phyloP scores from a whole-genome alignment of 805 yeast species.

The Metschnikowia orientalis region DNA sequence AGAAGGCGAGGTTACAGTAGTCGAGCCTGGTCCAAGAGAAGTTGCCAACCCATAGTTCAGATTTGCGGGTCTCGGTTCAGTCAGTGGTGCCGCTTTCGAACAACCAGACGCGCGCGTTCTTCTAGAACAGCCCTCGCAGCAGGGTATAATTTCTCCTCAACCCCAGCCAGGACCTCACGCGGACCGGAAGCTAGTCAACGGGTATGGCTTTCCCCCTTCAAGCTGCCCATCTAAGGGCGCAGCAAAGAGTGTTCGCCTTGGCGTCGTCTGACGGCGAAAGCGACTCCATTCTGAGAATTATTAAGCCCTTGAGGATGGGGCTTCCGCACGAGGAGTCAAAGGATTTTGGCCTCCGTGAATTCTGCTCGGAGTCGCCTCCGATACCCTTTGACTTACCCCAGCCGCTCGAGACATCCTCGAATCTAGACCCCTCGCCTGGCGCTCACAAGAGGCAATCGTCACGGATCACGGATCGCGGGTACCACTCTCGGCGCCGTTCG shows the following conservation, averaged over 20 bases:
- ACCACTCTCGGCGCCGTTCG: conserved; percentile 9
- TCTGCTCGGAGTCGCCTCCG: conserved; percentile 16
- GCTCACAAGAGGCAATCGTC: conserved; percentile 10
- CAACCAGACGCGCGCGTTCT: too few species aligned
- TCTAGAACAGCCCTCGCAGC: too few species aligned
- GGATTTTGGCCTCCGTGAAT: conserved; percentile 7
- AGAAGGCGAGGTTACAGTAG: too few species aligned
- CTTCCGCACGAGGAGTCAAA: conserved; percentile 10
- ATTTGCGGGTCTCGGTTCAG: too few species aligned
- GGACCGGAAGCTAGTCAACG: too few species aligned
- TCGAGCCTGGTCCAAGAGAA: too few species aligned
- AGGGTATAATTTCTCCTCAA: too few species aligned
- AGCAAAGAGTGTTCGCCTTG: conserved; percentile 15
- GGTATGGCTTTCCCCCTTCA: conserved; percentile 19
- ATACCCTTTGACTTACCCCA: conserved; percentile 16
- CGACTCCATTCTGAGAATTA: conserved; percentile 11
- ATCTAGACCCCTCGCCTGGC: neutral
- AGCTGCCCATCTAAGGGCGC: conserved; percentile 17
- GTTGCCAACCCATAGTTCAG: too few species aligned
- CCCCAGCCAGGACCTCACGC: too few species aligned
- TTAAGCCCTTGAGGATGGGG: conserved; percentile 17
- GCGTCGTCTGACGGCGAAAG: conserved; percentile 13
- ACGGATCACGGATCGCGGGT: conserved; percentile 5
- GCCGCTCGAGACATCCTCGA: neutral
- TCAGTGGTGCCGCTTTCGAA: too few species aligned